Evolutionary conservation across 1,139 yeast species (phyloP).

Genomic region (Lodderomyces elongisporus): DNA sequence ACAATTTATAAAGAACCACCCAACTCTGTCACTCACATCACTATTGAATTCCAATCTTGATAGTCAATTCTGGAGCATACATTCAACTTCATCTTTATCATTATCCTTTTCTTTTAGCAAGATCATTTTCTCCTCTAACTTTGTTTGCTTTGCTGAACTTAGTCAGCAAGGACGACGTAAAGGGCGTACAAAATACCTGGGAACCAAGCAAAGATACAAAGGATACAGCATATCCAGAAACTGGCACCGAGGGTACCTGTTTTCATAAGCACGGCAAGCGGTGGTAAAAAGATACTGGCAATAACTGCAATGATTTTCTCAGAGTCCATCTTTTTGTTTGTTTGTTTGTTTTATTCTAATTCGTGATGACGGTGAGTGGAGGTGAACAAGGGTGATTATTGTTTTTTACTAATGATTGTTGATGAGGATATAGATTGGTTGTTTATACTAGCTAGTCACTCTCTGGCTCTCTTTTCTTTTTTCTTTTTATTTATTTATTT

Average conservation of each 20-base stretch:
- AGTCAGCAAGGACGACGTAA: constrained; percentile 43
- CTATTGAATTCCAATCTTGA: too few relatives aligned
- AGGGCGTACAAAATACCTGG: constrained; percentile 74
- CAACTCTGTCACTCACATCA: too few relatives aligned
- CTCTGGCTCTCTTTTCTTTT: neutral
- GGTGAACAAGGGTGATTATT: neutral
- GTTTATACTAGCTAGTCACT: neutral
- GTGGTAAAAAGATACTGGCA: constrained; percentile 59
- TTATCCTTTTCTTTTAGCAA: neutral
- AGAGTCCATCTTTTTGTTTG: constrained; percentile 25
- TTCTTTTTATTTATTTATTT: neutral
- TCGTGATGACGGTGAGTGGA: neutral
- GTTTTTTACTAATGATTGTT: neutral
- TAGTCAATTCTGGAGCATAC: too few relatives aligned
- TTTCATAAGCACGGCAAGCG: constrained; percentile 65
- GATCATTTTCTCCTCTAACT: too few relatives aligned
- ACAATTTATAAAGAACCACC: too few relatives aligned
- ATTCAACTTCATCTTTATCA: neutral
- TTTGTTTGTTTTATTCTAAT: neutral
- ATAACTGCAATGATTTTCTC: constrained; percentile 42
- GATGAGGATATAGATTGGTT: neutral
- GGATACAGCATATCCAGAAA: constrained; percentile 56
- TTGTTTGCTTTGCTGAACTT: too few relatives aligned
- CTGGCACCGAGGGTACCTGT: constrained; percentile 55
- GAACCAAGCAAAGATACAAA: constrained; percentile 64